phyloP scores from a whole-genome alignment of 164 flowering plant species.

The Platanus orientalis region DNA sequence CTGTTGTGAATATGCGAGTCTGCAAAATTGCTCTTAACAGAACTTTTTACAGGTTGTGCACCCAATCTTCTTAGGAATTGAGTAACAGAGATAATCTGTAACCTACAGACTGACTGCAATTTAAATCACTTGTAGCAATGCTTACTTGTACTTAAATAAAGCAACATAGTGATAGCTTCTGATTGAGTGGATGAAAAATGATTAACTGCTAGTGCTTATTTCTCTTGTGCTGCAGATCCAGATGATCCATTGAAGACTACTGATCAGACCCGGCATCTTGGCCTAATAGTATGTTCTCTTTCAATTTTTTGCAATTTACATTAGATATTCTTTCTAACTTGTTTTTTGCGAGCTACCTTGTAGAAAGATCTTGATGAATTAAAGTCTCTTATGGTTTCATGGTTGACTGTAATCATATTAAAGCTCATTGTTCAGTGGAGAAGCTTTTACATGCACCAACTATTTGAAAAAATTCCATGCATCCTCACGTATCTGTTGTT shows the following conservation, averaged over 20 bases:
- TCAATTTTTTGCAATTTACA: background rate
- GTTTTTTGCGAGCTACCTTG: background rate
- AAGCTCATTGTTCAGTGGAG: too few relatives aligned
- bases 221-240: slow-evolving; percentile 49
- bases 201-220: background rate
- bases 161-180: background rate
- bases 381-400: too few relatives aligned
- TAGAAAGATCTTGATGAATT: background rate
- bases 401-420: too few relatives aligned
- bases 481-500: too few relatives aligned
- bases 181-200: background rate
- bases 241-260: slow-evolving; percentile 96
- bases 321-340: background rate
- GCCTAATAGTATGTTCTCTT: slow-evolving; percentile 67
- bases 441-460: too few relatives aligned
- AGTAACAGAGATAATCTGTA: too few relatives aligned
- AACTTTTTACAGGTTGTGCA: too few relatives aligned
- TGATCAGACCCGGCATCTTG: slow-evolving; percentile 86
- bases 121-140: background rate
- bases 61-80: background rate
- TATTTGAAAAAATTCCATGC: too few relatives aligned
- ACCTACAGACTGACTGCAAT: background rate
- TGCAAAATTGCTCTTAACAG: too few relatives aligned
- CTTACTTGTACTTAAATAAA: background rate
- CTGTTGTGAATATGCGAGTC: too few relatives aligned